These are phyloP conservation scores for Malassezia brasiliensis DNA, from an alignment of 1,284 basidiomycete species.

Conservation along the genomic window DNA sequence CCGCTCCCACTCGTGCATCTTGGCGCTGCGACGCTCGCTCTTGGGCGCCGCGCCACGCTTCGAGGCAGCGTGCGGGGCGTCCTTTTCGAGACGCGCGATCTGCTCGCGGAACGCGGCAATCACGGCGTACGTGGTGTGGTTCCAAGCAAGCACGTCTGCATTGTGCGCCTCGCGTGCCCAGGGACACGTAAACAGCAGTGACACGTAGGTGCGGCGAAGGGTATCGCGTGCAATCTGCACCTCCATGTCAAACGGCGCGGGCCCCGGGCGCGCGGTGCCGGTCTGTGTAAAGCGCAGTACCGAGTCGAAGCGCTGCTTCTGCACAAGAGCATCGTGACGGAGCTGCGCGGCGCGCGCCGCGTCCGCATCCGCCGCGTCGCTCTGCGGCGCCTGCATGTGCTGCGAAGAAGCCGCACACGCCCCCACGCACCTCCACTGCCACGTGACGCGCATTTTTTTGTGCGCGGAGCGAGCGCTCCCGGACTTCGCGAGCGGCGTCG, in stretches of 20 bases:
- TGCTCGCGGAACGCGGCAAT: slow-evolving; percentile 29
- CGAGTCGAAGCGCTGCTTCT: slow-evolving; percentile 26
- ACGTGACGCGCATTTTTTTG: slow-evolving; percentile 14
- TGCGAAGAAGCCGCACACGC: too few relatives aligned
- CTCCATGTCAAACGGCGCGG: slow-evolving; percentile 21
- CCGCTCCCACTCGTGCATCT: slow-evolving; percentile 21
- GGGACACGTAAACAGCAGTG: slow-evolving; percentile 37
- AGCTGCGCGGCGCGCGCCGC: slow-evolving; percentile 8
- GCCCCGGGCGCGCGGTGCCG: slow-evolving; percentile 8
- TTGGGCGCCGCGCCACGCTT: slow-evolving; percentile 11
- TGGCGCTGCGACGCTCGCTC: slow-evolving; percentile 18
- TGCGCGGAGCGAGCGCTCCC: not conserved
- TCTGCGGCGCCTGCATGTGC: not conserved
- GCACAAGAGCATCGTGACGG: slow-evolving; percentile 23
- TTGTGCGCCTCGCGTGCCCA: slow-evolving; percentile 31
- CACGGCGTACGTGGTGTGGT: slow-evolving; percentile 38
- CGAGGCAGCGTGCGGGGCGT: slow-evolving; percentile 18
- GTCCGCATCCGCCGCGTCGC: not conserved
- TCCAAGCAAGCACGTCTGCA: slow-evolving; percentile 34
- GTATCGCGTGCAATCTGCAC: slow-evolving; percentile 33
- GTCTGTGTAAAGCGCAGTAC: slow-evolving; percentile 22
- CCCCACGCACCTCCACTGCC: not conserved
- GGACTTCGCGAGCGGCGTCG: not conserved
- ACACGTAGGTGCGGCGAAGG: slow-evolving; percentile 38
- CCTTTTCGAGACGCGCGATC: slow-evolving; percentile 27